Base-by-base conservation (phyloP, 2,329 filamentous ascomycete species). In the Hysterium pulicare region DNA sequence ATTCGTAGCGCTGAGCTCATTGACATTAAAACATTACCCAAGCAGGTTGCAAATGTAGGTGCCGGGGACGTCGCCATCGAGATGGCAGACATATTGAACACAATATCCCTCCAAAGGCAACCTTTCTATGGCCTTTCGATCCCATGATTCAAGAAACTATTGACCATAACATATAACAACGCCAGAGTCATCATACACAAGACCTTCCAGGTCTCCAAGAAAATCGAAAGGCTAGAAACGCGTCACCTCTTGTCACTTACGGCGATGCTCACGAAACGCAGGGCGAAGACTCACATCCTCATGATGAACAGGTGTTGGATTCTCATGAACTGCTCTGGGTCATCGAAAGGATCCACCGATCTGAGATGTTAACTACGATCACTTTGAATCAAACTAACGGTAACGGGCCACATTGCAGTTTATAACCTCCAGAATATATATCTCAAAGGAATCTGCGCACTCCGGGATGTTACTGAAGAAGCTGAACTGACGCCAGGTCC, bases 51-150 rank as follows among this genome's bases (percentile, higher is more conserved):
- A 40, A 74, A 90, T 35, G 82, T 91, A 9, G 87, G 87, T 44
- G 86, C 85, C 16, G 87, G 87, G 32, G 91, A 91, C 67, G 91
- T 93, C 59, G 86, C 85, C 22, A 82, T 91, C 45, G 87, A 91
- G 66, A 34, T 48, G 16, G 48, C 46, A 16, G 87, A 87, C 31
- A 90, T 93, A 82, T 86, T 91, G 72, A 85, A 90, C 64, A 83
- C 84, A 4, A 76, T 91, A 31, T 89, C 90, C 71, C 89, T 91
- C 66, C 84, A 87, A 33, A 72, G 86, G 62, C 77, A 88, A 87
- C 76, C 35, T 87, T 91, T 69, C 71, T 91, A 47, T 81, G 87
- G 50, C 71, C 68, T 46, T 91, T 91, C 59, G 87, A 91, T 64
- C 87, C 87, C 40, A 84, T 91, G 78, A 77, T 91, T 41, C 86